Evolutionary conservation across 805 yeast species (phyloP), one percentile per base, ranked within the genome.

Genomic region (Middelhovenomyces tepae): DNA sequence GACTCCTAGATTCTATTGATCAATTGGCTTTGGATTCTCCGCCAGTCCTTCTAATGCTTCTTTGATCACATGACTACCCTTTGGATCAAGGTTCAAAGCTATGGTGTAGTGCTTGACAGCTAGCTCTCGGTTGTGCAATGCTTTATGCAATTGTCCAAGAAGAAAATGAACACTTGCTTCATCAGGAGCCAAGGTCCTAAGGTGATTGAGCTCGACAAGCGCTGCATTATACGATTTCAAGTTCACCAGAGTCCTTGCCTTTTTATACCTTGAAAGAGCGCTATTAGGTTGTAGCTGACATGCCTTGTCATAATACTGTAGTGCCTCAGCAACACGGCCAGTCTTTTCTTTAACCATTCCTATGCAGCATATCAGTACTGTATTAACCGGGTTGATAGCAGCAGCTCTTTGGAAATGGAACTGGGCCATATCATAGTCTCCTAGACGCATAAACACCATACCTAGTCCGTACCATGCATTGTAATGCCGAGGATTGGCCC

Each of bases 401-500:
- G 82, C 73, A 0, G 97, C 97, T 49, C 80, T 83, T 35, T 85
- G 64, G 60, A 89, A 85, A 56, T 85, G 93, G 41, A 75, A 73
- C 48, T 85, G 87, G 1, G 97, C 95, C 47, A 75, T 75, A 27
- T 71, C 74, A 49, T 75, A 75, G 46, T 84, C 86, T 4, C 96
- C 97, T 33, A 86, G 60, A 48, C 85, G 83, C 54, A 85, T 69
- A 53, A 78, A 80, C 18, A 86, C 93, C 89, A 86, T 85, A 5
- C 97, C 98, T 36, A 91, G 71, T 17, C 98, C 98, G 50, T 91
- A 91, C 49, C 87, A 75, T 0, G 97, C 96, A 56, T 89, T 91
- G 57, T 87, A 91, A 53, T 85, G 95, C 37, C 86, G 66, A 29
- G 78, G 68, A 48, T 89, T 94, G 26, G 77, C 67, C 16, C 78